Base-by-base conservation (phyloP, 2,329 filamentous ascomycete species). In the Thelonectria blattea region DNA sequence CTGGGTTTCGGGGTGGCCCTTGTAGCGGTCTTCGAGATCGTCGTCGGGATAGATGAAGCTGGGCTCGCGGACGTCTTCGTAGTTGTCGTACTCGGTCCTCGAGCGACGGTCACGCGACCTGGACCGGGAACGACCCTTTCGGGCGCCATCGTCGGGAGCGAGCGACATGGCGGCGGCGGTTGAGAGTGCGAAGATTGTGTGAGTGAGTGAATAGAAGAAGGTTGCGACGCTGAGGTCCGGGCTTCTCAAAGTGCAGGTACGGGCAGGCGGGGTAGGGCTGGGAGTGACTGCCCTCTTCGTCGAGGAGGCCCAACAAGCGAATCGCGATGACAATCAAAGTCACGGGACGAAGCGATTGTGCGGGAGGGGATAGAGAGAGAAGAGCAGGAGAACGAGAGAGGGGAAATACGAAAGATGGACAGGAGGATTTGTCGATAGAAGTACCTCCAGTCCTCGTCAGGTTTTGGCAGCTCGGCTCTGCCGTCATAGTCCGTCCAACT, bases 121-220 rank as follows among this genome's bases (percentile, higher is more conserved):
- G 75, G 83, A 85, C 53, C 79, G 77, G 52, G 82, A 81, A 54
- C 82, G 81, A 50, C 75, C 79, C 55, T 80, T 79, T 47, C 78
- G 77, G 50, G 74, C 73, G 59, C 72, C 71, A 57, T 80, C 79
- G 60, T 81, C 80, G 54, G 83, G 79, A 56, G 78, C 76, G 46
- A 85, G 76, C 66, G 84, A 85, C 83, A 86, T 86, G 68, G 60
- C 67, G 53, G 56, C 46, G 41, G 7, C 27, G 37, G 17, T 45
- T 47, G 27, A 30, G 27, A 30, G 27, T 20, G 42, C n/a, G n/a
- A n/a, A 24, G 22, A 24, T 20, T 56, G 52, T 52, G 50, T 30
- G 52, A 39, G 30, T 41, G 20, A 20, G 22, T 24, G n/a, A 30
- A 37, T 49, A 37, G 30, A 34, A 48, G 18, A 14, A 49, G 34